Evolutionary conservation across 2,329 filamentous ascomycete genomes (phyloP), one percentile per base, ranked within the genome.

Genomic region (Pestalotiopsis sp.): DNA sequence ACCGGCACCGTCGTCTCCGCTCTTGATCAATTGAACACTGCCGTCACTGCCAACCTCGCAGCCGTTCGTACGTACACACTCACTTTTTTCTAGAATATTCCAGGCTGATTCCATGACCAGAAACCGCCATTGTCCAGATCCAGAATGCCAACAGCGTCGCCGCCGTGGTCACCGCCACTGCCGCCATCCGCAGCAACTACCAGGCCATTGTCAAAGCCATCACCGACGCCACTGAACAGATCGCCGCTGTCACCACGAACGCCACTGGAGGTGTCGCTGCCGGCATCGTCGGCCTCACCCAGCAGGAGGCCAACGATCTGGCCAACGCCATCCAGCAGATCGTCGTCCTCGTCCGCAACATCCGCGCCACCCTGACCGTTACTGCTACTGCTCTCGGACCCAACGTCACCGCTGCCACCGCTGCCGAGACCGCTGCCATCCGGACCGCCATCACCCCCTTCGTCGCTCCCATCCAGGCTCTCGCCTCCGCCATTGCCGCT

Each of bases 51-150:
- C 10, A 30, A 65, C 24, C 17, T 56, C 9, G 62, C 40, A 6
- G 62, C 62, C 6, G 52, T 55, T 22, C n/a, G 62, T 65, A 65
- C 5, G 44, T 65, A 20, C 20, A 63, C 14, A 52, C n/a, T 61
- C n/a, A 22, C 26, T 2, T 17, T 38, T 38, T 35, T 35, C 7
- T 35, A 35, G 30, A 35, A 35, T 35, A 35, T 35, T 35, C 30
- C 30, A 35, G 30, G 7, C 30, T 35, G 7, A 35, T 35, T 35
- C 30, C 30, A 9, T 35, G 30, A 9, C 30, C 30, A 35, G 30
- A 35, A 35, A 35, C 30, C 30, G 30, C 30, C 30, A 35, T 35
- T 35, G 30, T 35, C 30, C 30, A 35, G 30, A 35, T 35, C 38
- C 20, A 38, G 22, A 20, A 44, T 24, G 9, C 14, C 35, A 26